Evolutionary conservation across 805 yeast genomes (phyloP).

Genomic region (Candida yuanshanica): DNA sequence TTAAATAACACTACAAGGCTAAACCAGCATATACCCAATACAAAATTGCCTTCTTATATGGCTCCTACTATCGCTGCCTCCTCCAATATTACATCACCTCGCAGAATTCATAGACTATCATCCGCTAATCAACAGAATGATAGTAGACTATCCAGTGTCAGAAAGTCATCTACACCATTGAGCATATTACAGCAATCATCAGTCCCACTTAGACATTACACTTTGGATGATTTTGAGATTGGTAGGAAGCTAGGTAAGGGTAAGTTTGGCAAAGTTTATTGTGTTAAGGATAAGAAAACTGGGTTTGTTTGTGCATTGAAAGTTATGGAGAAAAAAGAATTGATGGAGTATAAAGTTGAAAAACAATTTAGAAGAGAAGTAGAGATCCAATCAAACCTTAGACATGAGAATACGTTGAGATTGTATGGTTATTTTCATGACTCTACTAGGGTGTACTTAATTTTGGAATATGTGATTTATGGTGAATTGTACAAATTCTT

Average conservation of each 20-base stretch:
- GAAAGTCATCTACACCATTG: conserved; percentile 18
- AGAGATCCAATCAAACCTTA: conserved; percentile 76
- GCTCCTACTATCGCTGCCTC: conserved; percentile 25
- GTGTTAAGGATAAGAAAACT: conserved; percentile 68
- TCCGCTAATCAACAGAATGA: background rate
- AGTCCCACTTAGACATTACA: conserved; percentile 27
- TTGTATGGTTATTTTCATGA: conserved; percentile 86
- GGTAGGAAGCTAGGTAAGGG: conserved; percentile 91
- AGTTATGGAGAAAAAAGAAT: conserved; percentile 81
- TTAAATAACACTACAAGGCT: conserved; percentile 13
- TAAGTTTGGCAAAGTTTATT: conserved; percentile 87
- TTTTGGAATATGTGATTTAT: conserved; percentile 76
- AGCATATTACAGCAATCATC: conserved; percentile 20
- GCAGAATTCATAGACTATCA: conserved; percentile 12
- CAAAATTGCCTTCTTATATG: conserved; percentile 24
- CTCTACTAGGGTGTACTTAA: conserved; percentile 67
- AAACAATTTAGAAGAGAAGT: conserved; percentile 86
- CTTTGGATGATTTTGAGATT: conserved; percentile 69
- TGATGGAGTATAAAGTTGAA: conserved; percentile 69
- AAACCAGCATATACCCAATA: conserved; percentile 3
- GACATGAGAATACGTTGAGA: conserved; percentile 76
- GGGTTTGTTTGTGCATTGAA: conserved; percentile 88
- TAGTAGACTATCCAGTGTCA: conserved; percentile 3
- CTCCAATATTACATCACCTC: conserved; percentile 19
- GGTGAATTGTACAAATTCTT: conserved; percentile 83